Evolutionary conservation across 805 yeast species (phyloP).

Genomic region (Peterozyma toletana): DNA sequence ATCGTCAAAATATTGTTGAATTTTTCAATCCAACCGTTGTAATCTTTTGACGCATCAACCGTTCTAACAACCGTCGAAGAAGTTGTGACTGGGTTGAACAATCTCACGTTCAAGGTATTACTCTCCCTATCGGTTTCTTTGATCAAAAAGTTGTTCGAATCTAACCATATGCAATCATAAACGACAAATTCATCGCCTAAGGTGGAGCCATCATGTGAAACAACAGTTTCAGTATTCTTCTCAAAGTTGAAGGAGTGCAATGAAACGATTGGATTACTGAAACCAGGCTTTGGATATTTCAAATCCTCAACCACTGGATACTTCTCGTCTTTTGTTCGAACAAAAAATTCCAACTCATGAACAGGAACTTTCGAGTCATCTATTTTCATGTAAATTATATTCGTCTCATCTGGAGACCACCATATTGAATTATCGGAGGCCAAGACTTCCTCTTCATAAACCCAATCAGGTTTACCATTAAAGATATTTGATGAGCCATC

Average conservation of each 20-base stretch:
- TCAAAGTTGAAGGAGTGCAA: conserved; percentile 34
- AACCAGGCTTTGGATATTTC: conserved; percentile 73
- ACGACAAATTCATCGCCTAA: conserved; percentile 43
- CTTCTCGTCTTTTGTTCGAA: conserved; percentile 23
- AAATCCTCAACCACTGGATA: conserved; percentile 42
- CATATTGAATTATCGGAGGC: conserved; percentile 53
- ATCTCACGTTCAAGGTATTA: conserved; percentile 41
- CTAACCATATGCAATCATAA: conserved; percentile 59
- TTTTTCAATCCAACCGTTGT: conserved; percentile 57
- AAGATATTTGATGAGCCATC: conserved; percentile 47
- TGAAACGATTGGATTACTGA: conserved; percentile 46
- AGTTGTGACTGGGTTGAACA: conserved; percentile 25
- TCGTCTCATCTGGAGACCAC: conserved; percentile 65
- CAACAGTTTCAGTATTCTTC: conserved; percentile 13
- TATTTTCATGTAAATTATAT: conserved; percentile 44
- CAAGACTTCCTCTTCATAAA: conserved; percentile 75
- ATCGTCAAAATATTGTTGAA: conserved; percentile 24
- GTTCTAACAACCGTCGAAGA: conserved; percentile 32
- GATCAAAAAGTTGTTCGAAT: conserved; percentile 37
- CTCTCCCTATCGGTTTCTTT: conserved; percentile 62
- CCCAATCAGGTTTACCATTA: conserved; percentile 79
- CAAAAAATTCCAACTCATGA: conserved; percentile 45
- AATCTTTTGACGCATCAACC: conserved; percentile 31
- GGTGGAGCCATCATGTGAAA: conserved; percentile 21
- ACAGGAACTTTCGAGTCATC: conserved; percentile 55